A percentile compares a stretch with the other conserved stretches of the same genome.
Evolutionary conservation across 371 early-diverging fungal genomes (phyloP).

Genomic region (Batrachochytrium dendrobatidis): DNA sequence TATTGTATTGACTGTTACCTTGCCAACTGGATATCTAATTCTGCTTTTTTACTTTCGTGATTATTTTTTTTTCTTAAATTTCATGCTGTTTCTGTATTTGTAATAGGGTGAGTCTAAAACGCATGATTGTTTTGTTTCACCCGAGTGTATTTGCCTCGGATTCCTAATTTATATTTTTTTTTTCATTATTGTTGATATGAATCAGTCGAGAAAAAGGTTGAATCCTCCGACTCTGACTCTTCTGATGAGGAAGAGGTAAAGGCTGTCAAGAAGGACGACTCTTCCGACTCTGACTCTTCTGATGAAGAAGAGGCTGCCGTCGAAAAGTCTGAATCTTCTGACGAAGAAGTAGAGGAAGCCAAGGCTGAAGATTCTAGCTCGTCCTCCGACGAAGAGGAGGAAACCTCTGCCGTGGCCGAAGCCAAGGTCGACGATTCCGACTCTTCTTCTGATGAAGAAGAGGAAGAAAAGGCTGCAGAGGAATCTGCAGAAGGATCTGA

Average conservation of each 20-base stretch:
- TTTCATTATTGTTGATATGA: no score
- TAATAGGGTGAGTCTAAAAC: no score
- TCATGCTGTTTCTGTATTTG: no score
- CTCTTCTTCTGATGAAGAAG: conserved; percentile 27
- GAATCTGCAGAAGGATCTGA: conserved; percentile 13
- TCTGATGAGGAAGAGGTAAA: conserved; percentile 23
- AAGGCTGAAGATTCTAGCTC: conserved; percentile 10
- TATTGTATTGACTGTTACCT: no score
- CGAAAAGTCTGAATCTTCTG: no score
- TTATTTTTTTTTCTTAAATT: no score
- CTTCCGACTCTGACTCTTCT: conserved; percentile 10
- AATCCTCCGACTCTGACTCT: conserved; percentile 20
- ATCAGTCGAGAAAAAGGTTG: conserved; percentile 19
- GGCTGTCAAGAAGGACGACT: conserved; percentile 19
- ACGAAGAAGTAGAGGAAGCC: conserved; percentile 10
- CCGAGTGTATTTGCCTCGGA: no score
- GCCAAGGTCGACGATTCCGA: conserved; percentile 13
- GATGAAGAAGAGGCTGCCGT: conserved; percentile 16
- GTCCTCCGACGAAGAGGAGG: conserved; percentile 13
- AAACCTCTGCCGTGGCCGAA: conserved; percentile 13
- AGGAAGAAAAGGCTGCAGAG: conserved; percentile 32
- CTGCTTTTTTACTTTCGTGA: no score
- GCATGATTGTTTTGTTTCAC: no score
- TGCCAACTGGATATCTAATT: no score
- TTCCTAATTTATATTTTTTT: no score